phyloP scores from a whole-genome alignment of 2,329 filamentous ascomycete genomes.

The Zymoseptoria passerinii region DNA sequence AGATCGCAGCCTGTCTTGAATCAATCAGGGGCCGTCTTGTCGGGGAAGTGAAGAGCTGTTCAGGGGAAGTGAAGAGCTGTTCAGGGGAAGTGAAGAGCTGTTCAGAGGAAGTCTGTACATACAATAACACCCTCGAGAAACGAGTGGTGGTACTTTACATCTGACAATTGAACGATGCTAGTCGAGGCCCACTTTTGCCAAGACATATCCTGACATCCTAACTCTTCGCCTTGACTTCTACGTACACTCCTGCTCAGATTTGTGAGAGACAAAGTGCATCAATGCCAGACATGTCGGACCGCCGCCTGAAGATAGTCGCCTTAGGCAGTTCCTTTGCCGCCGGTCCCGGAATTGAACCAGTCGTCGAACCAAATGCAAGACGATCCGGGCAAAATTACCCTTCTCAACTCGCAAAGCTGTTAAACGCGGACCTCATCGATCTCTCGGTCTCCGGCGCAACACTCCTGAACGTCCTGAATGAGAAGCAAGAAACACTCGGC shows the following conservation, averaged over 20 bases:
- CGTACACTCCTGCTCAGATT: not conserved
- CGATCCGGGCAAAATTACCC: constrained; percentile 33
- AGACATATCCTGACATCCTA: not conserved
- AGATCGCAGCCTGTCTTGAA: not conserved
- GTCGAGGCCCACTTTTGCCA: not conserved
- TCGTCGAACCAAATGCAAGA: constrained; percentile 25
- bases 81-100: no score
- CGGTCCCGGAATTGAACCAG: constrained; percentile 30
- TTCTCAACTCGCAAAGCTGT: constrained; percentile 25
- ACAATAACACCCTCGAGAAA: not conserved
- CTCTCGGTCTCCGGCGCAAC: constrained; percentile 32
- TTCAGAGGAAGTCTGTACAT: not conserved
- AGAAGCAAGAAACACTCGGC: constrained; percentile 24
- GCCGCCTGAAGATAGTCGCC: constrained; percentile 6
- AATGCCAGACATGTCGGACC: not conserved
- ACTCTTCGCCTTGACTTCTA: not conserved
- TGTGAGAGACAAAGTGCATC: not conserved
- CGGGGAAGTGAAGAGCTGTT: no score
- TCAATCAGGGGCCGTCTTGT: not conserved
- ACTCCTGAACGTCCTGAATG: constrained; percentile 31
- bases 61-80: no score
- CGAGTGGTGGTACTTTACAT: not conserved
- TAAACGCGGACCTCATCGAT: constrained; percentile 24
- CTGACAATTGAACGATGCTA: not conserved
- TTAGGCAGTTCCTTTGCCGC: constrained; percentile 21